These are phyloP conservation scores for Lizonia empirigonia DNA, from an alignment of 2,329 filamentous ascomycete genomes.

Conservation along the genomic window DNA sequence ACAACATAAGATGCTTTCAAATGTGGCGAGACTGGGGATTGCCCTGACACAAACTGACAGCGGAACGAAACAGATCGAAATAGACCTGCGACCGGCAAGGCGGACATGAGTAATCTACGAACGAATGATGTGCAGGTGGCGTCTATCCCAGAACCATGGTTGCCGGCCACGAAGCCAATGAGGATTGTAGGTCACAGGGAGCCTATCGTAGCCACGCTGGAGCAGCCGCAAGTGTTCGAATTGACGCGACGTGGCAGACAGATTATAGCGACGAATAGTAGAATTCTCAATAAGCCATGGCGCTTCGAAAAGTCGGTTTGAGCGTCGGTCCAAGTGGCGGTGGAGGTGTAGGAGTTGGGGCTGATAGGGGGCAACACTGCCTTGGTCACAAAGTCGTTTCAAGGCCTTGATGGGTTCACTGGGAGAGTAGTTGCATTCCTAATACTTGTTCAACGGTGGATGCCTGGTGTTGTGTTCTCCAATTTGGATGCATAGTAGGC, in stretches of 20 bases:
- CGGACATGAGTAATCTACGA: slow-evolving; percentile 12
- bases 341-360: slow-evolving; percentile 1
- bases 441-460: not conserved
- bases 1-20: not conserved
- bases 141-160: slow-evolving; percentile 15
- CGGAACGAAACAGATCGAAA: slow-evolving; percentile 1
- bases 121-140: slow-evolving; percentile 21
- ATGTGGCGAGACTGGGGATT: not conserved
- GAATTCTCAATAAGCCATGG: not conserved
- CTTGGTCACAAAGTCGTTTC: no score
- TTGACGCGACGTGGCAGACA: slow-evolving; percentile 25
- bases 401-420: not conserved
- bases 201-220: slow-evolving; percentile 24
- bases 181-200: slow-evolving; percentile 7
- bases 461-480: not conserved
- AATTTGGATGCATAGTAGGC: slow-evolving; percentile 1
- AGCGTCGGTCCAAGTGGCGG: slow-evolving; percentile 2
- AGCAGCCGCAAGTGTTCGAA: slow-evolving; percentile 14
- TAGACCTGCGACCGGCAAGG: slow-evolving; percentile 14
- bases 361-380: no score
- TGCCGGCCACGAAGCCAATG: slow-evolving; percentile 19
- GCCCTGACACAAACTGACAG: not conserved
- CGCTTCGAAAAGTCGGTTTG: slow-evolving; percentile 2
- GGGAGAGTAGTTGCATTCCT: not conserved
- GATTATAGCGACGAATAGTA: slow-evolving; percentile 7